Percentiles rank a stretch among this genome's conserved stretches.
Evolutionary conservation across 805 yeast genomes (phyloP).

Genomic region (Wickerhamiella lipophila): DNA sequence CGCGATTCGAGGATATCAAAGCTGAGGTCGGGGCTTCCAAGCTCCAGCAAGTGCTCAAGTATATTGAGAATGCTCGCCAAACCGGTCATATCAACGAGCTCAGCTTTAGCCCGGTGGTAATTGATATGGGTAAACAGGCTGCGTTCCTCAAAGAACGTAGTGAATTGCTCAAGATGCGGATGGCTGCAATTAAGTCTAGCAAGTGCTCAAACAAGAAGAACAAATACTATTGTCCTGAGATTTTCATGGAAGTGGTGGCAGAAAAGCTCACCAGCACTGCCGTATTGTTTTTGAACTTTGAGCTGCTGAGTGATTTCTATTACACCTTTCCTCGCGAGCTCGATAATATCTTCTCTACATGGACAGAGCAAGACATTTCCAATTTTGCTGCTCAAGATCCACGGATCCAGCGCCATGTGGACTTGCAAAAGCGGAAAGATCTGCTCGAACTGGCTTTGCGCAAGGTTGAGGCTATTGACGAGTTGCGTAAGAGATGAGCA

Average conservation of each 20-base stretch:
- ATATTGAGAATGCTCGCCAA: slow-evolving; percentile 29
- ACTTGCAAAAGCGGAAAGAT: slow-evolving; percentile 85
- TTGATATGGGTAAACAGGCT: slow-evolving; percentile 75
- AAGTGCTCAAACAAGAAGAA: slow-evolving; percentile 67
- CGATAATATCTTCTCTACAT: slow-evolving; percentile 56
- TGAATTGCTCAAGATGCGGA: slow-evolving; percentile 56
- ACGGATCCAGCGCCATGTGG: slow-evolving; percentile 77
- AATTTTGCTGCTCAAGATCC: slow-evolving; percentile 90
- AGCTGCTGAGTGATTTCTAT: slow-evolving; percentile 83
- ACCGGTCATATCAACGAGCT: slow-evolving; percentile 12
- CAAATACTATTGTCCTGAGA: slow-evolving; percentile 87
- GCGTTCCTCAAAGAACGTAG: slow-evolving; percentile 63
- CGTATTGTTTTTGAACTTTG: slow-evolving; percentile 84
- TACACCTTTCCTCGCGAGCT: slow-evolving; percentile 92
- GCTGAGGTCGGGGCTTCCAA: slow-evolving; percentile 73
- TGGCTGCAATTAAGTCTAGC: slow-evolving; percentile 60
- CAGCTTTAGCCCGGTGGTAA: slow-evolving; percentile 53
- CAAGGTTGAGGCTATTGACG: slow-evolving; percentile 76
- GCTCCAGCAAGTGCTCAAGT: slow-evolving; percentile 68
- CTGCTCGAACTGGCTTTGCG: slow-evolving; percentile 67
- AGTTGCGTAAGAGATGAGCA: slow-evolving; percentile 28
- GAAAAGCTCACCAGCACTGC: slow-evolving; percentile 89
- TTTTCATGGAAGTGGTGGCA: slow-evolving; percentile 82
- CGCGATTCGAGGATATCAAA: slow-evolving; percentile 45
- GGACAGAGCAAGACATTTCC: slow-evolving; percentile 69